A percentile compares a stretch with the other conserved stretches of the same genome.
Evolutionary conservation across 129 eudicot genomes (phyloP).

Genomic region (Flaveria robusta): DNA sequence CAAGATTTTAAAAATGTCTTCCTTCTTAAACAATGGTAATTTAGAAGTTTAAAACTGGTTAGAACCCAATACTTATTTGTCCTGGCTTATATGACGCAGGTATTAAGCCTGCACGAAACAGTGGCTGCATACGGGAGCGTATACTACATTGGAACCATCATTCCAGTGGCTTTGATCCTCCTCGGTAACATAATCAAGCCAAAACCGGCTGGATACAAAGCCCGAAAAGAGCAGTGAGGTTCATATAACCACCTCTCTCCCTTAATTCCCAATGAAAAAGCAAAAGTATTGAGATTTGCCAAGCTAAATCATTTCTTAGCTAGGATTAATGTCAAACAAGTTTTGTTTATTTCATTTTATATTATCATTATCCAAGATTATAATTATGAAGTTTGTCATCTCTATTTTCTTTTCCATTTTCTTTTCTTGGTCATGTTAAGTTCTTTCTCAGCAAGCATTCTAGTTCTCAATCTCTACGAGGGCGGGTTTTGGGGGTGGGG

Average conservation of each 20-base stretch:
- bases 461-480: conserved; percentile 7
- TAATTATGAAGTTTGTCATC: background rate
- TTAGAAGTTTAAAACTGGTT: background rate
- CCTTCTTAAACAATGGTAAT: background rate
- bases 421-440: conserved; percentile 10
- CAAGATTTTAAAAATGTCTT: background rate
- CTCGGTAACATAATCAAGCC: conserved; percentile 68
- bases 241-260: conserved; percentile 15
- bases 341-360: conserved; percentile 11
- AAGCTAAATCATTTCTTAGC: conserved; percentile 16
- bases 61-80: conserved; percentile 8
- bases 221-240: conserved; percentile 68
- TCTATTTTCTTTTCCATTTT: background rate
- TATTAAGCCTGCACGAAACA: conserved; percentile 83
- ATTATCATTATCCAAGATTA: conserved; percentile 14
- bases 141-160: conserved; percentile 76
- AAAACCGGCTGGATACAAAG: conserved; percentile 69
- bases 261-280: conserved; percentile 27
- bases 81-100: conserved; percentile 44
- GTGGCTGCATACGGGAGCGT: conserved; percentile 86
- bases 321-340: conserved; percentile 18
- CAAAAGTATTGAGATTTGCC: conserved; percentile 23
- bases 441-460: conserved; percentile 13
- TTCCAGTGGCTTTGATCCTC: conserved; percentile 65
- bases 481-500: background rate